Base-by-base conservation (phyloP, 1,284 basidiomycete genomes). In the Dichomitus squalens region DNA sequence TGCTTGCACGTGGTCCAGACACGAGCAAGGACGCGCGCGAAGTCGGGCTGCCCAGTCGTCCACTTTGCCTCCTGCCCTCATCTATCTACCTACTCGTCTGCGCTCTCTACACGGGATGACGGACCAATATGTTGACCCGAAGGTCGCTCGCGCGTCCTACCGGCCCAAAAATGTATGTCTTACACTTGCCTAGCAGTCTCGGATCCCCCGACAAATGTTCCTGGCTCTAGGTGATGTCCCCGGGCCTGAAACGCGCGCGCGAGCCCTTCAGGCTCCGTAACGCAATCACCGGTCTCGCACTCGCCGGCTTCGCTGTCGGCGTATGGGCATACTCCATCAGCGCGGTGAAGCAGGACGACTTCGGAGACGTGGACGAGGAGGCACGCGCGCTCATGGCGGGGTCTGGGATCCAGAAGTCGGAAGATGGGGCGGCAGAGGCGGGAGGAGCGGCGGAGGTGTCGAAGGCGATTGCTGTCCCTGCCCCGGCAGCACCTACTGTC, bases 301-400 rank as follows among this genome's bases (percentile, higher is more conserved):
- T 98, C 56, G 80, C 86, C 41, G 80, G 82, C 1, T 96, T 98
- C 72, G 87, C 86, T 29, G 82, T 86, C n/a, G 87, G 88, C 44
- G 87, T 97, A 16, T 98, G 95, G 85, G 82, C 86, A 8, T 98
- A 98, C 75, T 96, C 95, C 14, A 96, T 98, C 71, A 84, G 86
- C 40, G 94, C 95, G 11, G 95, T 97, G 57, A 93, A 91, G 71
- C 95, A 97, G 71, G 95, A 97, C 68, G 88, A 90, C 57, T 96
- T 96, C 71, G 90, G 88, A 59, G 90, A 93, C 68, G 80, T 92
- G 36, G 91, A 93, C 66, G 87, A 90, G 61, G 88, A 90, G 70
- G 90, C 86, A 40, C 76, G 75, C 58, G 82, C 80, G 40, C 76
- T 88, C 62, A 60, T 63, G 58, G 76, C 76, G 1, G 73, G 76